A percentile compares a stretch with the other conserved stretches of the same genome.
Conservation (phyloP, 768 basidiomycete species). For the Lactifluus echinatus region DNA sequence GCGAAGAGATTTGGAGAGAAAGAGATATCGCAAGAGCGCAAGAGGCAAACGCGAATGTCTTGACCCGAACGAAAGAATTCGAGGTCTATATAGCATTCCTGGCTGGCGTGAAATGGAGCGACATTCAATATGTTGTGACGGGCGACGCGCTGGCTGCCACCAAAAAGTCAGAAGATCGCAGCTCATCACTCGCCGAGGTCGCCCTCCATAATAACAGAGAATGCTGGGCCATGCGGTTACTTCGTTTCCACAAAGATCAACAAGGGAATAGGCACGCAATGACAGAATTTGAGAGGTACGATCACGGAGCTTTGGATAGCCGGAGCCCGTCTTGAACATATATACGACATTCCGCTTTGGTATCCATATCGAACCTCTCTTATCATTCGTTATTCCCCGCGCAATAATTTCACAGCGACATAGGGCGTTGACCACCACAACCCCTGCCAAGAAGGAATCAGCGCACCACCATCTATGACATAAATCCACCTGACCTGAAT, state of each 20-base stretch:
- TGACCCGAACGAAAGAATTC: background rate
- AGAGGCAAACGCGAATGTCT: background rate
- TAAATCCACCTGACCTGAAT: too few relatives aligned
- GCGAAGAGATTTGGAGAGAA: background rate
- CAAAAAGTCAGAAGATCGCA: background rate
- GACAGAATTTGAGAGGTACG: background rate
- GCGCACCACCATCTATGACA: too few relatives aligned
- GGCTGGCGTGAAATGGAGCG: background rate
- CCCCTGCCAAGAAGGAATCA: too few relatives aligned
- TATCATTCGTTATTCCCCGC: too few relatives aligned
- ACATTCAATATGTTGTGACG: background rate
- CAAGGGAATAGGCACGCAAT: background rate
- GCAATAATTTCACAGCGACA: too few relatives aligned
- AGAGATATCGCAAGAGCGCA: background rate
- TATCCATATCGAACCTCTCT: background rate
- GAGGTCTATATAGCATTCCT: background rate
- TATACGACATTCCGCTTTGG: too few relatives aligned
- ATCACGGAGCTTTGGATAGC: background rate
- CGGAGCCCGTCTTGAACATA: background rate
- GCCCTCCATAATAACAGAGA: background rate
- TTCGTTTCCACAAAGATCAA: background rate
- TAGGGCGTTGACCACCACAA: too few relatives aligned
- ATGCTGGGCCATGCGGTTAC: background rate
- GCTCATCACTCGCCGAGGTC: background rate
- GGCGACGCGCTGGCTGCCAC: background rate